A percentile compares a stretch with the other conserved stretches of the same genome.
These are phyloP conservation scores for Podospora pseudoanserina DNA, from an alignment of 495 filamentous ascomycete genomes.

Conservation along the genomic window DNA sequence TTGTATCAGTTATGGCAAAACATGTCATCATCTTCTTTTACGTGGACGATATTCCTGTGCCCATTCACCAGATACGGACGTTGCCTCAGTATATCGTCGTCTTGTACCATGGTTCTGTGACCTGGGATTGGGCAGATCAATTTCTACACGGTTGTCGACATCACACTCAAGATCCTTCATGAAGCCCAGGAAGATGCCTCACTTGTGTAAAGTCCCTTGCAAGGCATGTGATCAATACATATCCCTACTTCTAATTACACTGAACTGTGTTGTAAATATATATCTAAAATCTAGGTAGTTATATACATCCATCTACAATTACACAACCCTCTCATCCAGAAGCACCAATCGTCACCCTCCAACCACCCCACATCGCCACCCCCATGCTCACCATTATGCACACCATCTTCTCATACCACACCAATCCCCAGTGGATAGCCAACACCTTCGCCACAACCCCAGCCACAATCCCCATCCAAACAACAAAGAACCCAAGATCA, in stretches of 20 bases:
- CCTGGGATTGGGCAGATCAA: no score
- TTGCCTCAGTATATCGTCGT: no score
- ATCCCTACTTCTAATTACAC: not conserved
- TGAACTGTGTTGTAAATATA: not conserved
- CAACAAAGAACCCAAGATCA: conserved; percentile 17
- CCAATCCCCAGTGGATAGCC: not conserved
- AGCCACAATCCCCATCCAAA: conserved; percentile 16
- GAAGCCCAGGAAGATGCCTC: no score
- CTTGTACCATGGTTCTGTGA: no score
- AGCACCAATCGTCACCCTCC: conserved; percentile 10
- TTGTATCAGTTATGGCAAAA: no score
- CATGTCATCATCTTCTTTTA: no score
- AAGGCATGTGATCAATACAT: no score
- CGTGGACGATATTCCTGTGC: no score
- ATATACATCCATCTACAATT: not conserved
- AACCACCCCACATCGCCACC: conserved; percentile 5
- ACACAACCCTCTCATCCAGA: not conserved
- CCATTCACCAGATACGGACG: no score
- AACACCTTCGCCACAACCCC: conserved; percentile 9
- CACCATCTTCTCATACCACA: conserved; percentile 10
- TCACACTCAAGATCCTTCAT: no score
- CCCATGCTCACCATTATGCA: not conserved
- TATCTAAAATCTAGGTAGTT: not conserved
- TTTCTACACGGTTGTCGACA: no score
- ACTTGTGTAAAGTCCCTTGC: no score